Percentiles rank a stretch among this genome's conserved stretches.
Evolutionary conservation across 2,329 filamentous ascomycete genomes (phyloP).

Genomic region (Cadophora sp.): DNA sequence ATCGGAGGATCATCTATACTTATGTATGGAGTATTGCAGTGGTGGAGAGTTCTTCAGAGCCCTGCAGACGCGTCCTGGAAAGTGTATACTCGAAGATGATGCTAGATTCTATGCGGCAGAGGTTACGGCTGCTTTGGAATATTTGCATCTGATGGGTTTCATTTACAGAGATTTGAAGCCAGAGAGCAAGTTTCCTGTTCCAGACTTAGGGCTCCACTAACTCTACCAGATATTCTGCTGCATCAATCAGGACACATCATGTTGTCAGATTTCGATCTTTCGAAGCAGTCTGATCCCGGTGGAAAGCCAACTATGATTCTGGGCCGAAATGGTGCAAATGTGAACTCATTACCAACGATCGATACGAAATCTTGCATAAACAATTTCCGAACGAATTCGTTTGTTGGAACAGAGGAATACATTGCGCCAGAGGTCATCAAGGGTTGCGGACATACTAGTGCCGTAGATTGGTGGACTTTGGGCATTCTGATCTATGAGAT

Average conservation of each 20-base stretch:
- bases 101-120: conserved; percentile 97
- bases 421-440: conserved; percentile 99
- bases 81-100: conserved; percentile 96
- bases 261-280: conserved; percentile 98
- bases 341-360: conserved; percentile 90
- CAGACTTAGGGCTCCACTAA: conserved; percentile 46
- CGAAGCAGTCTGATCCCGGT: conserved; percentile 94
- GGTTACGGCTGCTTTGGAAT: conserved; percentile 94
- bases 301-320: conserved; percentile 98
- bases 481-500: conserved; percentile 99
- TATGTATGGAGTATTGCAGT: conserved; percentile 99
- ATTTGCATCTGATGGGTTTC: conserved; percentile 98
- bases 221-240: conserved; percentile 80
- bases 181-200: conserved; percentile 73
- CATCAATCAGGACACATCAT: conserved; percentile 99
- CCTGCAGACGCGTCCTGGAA: conserved; percentile 93
- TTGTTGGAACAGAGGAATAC: conserved; percentile 98
- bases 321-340: conserved; percentile 80
- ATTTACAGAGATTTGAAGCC: conserved; percentile 98
- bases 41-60: conserved; percentile 98
- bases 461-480: conserved; percentile 99
- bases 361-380: conserved; percentile 98
- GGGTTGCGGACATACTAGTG: conserved; percentile 96
- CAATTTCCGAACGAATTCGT: conserved; percentile 97
- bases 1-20: conserved; percentile 95